These are phyloP conservation scores for Scheffersomyces illinoinensis DNA, from an alignment of 1,139 yeast species.

Conservation along the genomic window DNA sequence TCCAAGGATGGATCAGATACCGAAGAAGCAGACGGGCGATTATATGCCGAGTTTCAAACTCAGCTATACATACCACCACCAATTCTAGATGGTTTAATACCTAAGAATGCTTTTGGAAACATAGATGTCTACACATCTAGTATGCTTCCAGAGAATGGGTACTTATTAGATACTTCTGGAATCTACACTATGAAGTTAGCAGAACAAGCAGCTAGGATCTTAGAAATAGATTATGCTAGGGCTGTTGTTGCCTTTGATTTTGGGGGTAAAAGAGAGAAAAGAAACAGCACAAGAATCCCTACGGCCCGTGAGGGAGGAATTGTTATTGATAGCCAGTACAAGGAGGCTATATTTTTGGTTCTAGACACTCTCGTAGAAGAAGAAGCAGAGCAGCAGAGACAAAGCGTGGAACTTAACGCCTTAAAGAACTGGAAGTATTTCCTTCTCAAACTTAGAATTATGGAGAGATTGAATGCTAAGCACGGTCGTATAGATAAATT, in stretches of 20 bases:
- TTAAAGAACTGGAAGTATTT: slow-evolving; percentile 73
- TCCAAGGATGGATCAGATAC: slow-evolving; percentile 33
- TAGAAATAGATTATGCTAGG: slow-evolving; percentile 78
- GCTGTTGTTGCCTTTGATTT: slow-evolving; percentile 90
- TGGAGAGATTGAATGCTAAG: slow-evolving; percentile 59
- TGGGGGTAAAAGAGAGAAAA: slow-evolving; percentile 15
- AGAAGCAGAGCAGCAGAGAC: slow-evolving; percentile 51
- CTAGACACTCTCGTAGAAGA: slow-evolving; percentile 56
- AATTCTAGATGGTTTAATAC: slow-evolving; percentile 61
- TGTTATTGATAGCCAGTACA: slow-evolving; percentile 62
- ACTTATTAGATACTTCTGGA: slow-evolving; percentile 41
- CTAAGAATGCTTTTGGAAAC: slow-evolving; percentile 79
- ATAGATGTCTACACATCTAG: slow-evolving; percentile 73
- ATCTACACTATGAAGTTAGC: slow-evolving; percentile 46
- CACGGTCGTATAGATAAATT: slow-evolving; percentile 58
- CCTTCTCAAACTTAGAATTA: slow-evolving; percentile 69
- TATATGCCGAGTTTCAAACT: slow-evolving; percentile 81
- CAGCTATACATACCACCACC: slow-evolving; percentile 68
- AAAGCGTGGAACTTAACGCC: slow-evolving; percentile 51
- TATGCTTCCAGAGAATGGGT: slow-evolving; percentile 85
- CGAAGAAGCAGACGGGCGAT: slow-evolving; percentile 47
- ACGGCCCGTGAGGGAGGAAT: slow-evolving; percentile 77
- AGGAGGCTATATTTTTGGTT: slow-evolving; percentile 65
- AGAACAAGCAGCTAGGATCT: slow-evolving; percentile 66
- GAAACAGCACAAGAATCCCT: slow-evolving; percentile 33